phyloP scores from a whole-genome alignment of 106 monocot genomes.

The Dioscorea zingiberensis region DNA sequence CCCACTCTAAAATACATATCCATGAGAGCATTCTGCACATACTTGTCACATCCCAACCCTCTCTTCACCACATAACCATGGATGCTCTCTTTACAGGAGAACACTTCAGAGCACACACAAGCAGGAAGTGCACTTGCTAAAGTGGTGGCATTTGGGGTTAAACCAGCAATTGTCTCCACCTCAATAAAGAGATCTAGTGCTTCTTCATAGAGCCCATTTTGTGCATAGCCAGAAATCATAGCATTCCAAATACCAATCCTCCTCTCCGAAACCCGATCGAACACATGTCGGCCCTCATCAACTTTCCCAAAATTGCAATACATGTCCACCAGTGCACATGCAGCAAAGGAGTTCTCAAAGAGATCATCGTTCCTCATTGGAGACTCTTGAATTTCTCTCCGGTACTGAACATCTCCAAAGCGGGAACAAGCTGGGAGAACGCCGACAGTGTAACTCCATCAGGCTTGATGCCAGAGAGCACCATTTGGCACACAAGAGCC shows the following conservation, averaged over 20 bases:
- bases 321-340: conserved; percentile 83
- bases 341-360: conserved; percentile 72
- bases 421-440: conserved; percentile 63
- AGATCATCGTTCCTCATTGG: conserved; percentile 46
- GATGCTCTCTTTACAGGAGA: conserved; percentile 57
- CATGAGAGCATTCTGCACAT: conserved; percentile 89
- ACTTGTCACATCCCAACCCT: conserved; percentile 52
- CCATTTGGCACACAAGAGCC: conserved; percentile 31
- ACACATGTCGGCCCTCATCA: conserved; percentile 39
- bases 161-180: conserved; percentile 51
- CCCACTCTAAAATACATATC: conserved; percentile 83
- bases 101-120: conserved; percentile 53
- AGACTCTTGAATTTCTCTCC: conserved; percentile 80
- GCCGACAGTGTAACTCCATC: conserved; percentile 68
- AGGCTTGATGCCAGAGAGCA: conserved; percentile 29
- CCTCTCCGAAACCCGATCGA: conserved; percentile 30
- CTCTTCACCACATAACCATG: conserved; percentile 85
- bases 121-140: conserved; percentile 78
- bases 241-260: conserved; percentile 91
- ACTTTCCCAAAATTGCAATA: conserved; percentile 70
- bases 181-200: conserved; percentile 58
- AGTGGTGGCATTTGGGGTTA: conserved; percentile 75
- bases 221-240: conserved; percentile 77
- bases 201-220: conserved; percentile 58
- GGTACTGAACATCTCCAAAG: conserved; percentile 34